phyloP scores from a whole-genome alignment of 768 basidiomycete species.

The Leccinellum luteum region DNA sequence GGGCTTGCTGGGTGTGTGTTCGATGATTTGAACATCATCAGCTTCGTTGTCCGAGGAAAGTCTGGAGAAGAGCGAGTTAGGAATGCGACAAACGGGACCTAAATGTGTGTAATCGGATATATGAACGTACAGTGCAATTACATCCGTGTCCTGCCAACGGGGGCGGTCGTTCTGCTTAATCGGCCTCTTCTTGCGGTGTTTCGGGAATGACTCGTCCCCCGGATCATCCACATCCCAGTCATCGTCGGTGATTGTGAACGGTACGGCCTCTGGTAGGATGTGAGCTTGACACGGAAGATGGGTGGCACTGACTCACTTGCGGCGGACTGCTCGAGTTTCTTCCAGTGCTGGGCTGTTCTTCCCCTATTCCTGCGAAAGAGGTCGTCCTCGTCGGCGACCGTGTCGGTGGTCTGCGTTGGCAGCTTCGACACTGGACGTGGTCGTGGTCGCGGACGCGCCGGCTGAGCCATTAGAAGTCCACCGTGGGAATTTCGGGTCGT shows the following conservation, averaged over 20 bases:
- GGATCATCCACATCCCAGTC: constrained; percentile 22
- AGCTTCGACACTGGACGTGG: constrained; percentile 43
- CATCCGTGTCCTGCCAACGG: constrained; percentile 43
- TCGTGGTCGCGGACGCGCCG: constrained; percentile 47
- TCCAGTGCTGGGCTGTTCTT: constrained; percentile 57
- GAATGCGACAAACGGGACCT: background rate
- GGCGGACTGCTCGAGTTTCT: constrained; percentile 51
- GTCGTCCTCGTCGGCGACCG: constrained; percentile 56
- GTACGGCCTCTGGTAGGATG: constrained; percentile 21
- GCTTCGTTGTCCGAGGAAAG: constrained; percentile 46
- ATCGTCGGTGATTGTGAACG: constrained; percentile 20
- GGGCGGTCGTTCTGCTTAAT: constrained; percentile 31
- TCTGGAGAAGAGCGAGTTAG: constrained; percentile 22
- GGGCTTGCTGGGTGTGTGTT: constrained; percentile 27
- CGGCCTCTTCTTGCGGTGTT: constrained; percentile 40
- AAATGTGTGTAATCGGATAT: background rate
- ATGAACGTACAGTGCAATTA: constrained; percentile 40
- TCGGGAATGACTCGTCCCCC: constrained; percentile 26
- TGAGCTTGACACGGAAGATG: constrained; percentile 1
- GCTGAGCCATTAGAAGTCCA: constrained; percentile 18
- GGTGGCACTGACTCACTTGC: constrained; percentile 43
- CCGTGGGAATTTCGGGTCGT: constrained; percentile 28
- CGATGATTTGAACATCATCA: constrained; percentile 41
- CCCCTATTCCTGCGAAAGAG: constrained; percentile 67
- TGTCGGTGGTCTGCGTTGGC: background rate